Conservation (phyloP, 352 stramenopile genomes). For the Globisporangium recalcitrans region DNA sequence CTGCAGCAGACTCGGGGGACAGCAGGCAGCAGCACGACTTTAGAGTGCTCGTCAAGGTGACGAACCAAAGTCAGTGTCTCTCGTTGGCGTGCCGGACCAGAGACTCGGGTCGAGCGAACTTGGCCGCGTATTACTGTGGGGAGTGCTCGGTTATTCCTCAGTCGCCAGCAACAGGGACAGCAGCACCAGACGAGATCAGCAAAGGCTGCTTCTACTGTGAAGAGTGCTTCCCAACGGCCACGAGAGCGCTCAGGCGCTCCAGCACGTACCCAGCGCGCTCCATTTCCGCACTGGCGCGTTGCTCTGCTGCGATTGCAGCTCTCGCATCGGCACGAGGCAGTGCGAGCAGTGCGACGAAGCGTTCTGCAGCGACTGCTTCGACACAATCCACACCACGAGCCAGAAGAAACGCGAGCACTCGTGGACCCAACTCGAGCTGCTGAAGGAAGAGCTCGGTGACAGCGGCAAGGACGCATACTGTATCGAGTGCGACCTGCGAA, state of each 20-base stretch:
- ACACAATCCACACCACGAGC: slow-evolving; percentile 25
- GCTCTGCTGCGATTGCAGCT: slow-evolving; percentile 51
- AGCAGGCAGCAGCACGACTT: slow-evolving; percentile 51
- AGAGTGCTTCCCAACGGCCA: slow-evolving; percentile 46
- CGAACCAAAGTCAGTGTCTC: slow-evolving; percentile 27
- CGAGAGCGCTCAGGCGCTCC: slow-evolving; percentile 34
- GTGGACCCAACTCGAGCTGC: slow-evolving; percentile 38
- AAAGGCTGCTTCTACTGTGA: slow-evolving; percentile 61
- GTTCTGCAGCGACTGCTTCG: slow-evolving; percentile 58
- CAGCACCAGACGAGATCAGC: not conserved
- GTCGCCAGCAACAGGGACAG: not conserved
- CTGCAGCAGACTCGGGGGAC: not conserved
- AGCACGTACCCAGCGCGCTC: slow-evolving; percentile 35
- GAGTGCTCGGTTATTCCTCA: slow-evolving; percentile 17
- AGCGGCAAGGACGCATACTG: slow-evolving; percentile 58
- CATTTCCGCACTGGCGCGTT: slow-evolving; percentile 49
- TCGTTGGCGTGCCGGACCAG: slow-evolving; percentile 17
- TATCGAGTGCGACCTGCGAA: slow-evolving; percentile 55
- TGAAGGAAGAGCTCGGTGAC: slow-evolving; percentile 42
- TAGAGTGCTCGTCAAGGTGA: slow-evolving; percentile 25
- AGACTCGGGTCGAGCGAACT: not conserved
- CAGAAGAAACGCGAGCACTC: slow-evolving; percentile 32
- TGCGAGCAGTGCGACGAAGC: slow-evolving; percentile 62
- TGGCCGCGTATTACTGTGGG: slow-evolving; percentile 42
- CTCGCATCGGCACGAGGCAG: slow-evolving; percentile 29